Evolutionary conservation across 2,329 filamentous ascomycete genomes (phyloP), one percentile per base, ranked within the genome.

Genomic region (Hypoxylon sp.): DNA sequence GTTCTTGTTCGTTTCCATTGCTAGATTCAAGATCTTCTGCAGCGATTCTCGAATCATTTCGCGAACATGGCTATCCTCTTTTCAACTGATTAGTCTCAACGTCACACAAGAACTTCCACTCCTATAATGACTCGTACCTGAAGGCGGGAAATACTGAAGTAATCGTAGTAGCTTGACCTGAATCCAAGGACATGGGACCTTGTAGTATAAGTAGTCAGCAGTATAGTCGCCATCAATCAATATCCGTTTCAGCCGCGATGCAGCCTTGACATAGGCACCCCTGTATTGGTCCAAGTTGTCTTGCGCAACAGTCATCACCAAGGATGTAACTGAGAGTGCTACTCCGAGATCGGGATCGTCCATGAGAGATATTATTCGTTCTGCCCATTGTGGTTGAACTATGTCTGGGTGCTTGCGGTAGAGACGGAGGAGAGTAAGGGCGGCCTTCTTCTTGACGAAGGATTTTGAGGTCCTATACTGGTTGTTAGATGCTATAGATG

Each of bases 391-490:
- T 29, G 93, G 91, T 75, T 97, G 94, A 23, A 99, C 92, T 70
- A 99, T 97, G 69, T 90, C 91, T 1, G 95, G 94, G 74, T 94
- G 90, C 82, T 99, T 99, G 72, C 96, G 92, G 80, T 98, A 99
- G 5, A 99, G 82, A 58, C 96, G 91, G 58, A 99, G 87, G 34
- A 99, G 85, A 0, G 96, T 99, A 55, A 99, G 83, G 5, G 96
- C 96, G 1, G 96, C 95, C 85, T 99, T 99, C 82, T 99, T 99
- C 86, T 99, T 99, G 65, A 99, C 96, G 73, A 99, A 99, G 0
- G 96, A 90, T 80, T 98, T 99, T 0, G 95, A 98, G 6, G 84
- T 84, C 48, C 83, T 84, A 63, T 53, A 5, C 59, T 47, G 21
- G 23, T 4, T 50, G 56, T 69, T 62, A 74, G 69, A 54, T 21